These are phyloP conservation scores for Populus tomentosa DNA, from an alignment of 441 rosid species.

Conservation along the genomic window DNA sequence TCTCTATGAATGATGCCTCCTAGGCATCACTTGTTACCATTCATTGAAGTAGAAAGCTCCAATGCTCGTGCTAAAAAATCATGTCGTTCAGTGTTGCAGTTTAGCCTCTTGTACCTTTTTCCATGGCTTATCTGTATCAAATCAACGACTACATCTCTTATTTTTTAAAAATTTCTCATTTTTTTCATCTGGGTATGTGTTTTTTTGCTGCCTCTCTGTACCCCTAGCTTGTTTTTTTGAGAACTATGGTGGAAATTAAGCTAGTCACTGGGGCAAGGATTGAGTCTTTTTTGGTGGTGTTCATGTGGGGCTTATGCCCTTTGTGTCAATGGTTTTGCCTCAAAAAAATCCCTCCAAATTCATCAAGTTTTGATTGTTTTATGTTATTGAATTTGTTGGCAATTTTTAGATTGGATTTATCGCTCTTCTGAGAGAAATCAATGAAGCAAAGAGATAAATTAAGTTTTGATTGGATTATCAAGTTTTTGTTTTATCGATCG, in stretches of 20 bases:
- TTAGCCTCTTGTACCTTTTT: slow-evolving; percentile 26
- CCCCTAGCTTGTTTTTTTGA: slow-evolving; percentile 49
- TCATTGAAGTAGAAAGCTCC: slow-evolving; percentile 45
- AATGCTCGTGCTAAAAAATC: slow-evolving; percentile 54
- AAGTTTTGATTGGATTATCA: slow-evolving; percentile 84
- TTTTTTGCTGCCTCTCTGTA: slow-evolving; percentile 35
- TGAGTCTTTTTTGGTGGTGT: slow-evolving; percentile 28
- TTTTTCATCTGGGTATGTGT: neutral
- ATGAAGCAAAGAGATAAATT: slow-evolving; percentile 48
- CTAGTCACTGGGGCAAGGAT: slow-evolving; percentile 52
- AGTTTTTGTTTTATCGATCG: too few species aligned
- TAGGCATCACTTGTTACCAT: slow-evolving; percentile 46
- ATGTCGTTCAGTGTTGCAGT: slow-evolving; percentile 80
- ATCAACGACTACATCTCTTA: slow-evolving; percentile 42
- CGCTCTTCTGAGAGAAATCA: slow-evolving; percentile 80
- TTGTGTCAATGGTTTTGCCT: slow-evolving; percentile 30
- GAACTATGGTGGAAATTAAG: slow-evolving; percentile 20
- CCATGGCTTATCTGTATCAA: slow-evolving; percentile 71
- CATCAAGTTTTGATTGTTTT: neutral
- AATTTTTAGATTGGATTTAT: slow-evolving; percentile 68
- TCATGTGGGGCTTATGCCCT: slow-evolving; percentile 41
- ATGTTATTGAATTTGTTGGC: neutral
- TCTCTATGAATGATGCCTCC: slow-evolving; percentile 46
- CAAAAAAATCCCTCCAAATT: slow-evolving; percentile 37
- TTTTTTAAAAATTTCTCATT: too few species aligned